Base-by-base conservation (phyloP, 306 rosid species). In the Delonix regia region DNA sequence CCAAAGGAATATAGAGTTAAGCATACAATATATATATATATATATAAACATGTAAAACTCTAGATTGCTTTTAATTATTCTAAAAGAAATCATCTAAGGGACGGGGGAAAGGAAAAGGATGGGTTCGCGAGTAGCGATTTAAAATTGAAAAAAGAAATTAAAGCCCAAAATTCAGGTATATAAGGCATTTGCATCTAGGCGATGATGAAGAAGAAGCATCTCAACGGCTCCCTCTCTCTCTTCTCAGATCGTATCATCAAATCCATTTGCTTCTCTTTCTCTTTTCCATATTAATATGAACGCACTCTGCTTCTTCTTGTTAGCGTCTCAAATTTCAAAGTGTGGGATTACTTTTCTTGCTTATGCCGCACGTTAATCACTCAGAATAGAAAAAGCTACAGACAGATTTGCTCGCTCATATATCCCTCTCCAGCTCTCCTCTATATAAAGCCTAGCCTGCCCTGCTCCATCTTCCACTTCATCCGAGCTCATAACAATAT, bases 141-240 rank as follows among this genome's bases (percentile, higher is more conserved):
- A 57, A 38, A 14, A n/a, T 57, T n/a, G n/a, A n/a, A 61, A 71
- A 47, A 75, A 67, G 59, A 64, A 51, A 73, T 60, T 77, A 81
- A 80, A 77, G 63, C 8, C 75, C 49, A 75, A 78, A 73, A 83
- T 53, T 69, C 80, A 66, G 67, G 87, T 89, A 88, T 89, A 62
- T 87, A 85, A 83, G 70, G 84, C 28, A 24, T 56, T 56, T 24
- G 25, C 18, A 13, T 24, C 18, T 24, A 56, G 63, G 33, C 63
- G 18, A 56, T 56, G 4, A 56, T 11, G 33, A 27, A 28, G 60
- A 4, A 66, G 24, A 55, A 71, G 36, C 41, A 49, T 38, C 65
- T 36, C 44, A 60, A 71, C 74, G 53, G 56, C 75, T 39, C 57
- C 5, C 33, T 6, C 22, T 9, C 21, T n/a, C 65, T 14, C 52